Percentiles rank a stretch among this genome's conserved stretches.
Conservation (phyloP, 192 early-diverging fungal species). For the Piromyces finnis region DNA sequence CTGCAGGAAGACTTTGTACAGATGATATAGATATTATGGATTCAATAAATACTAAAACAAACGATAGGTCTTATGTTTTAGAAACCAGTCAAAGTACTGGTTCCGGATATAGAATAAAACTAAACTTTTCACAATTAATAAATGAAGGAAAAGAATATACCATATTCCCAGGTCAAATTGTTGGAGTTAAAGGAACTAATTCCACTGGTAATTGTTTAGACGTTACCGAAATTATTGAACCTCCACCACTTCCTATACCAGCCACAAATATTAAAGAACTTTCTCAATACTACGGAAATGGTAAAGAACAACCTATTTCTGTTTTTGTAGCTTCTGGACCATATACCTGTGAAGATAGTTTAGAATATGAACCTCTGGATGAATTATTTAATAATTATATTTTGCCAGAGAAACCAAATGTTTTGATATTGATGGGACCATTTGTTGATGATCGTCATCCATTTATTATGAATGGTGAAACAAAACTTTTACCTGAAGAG, state of each 20-base stretch:
- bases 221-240: conserved; percentile 8
- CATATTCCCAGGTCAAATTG: conserved; percentile 72
- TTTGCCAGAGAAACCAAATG: conserved; percentile 46
- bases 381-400: conserved; percentile 46
- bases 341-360: conserved; percentile 59
- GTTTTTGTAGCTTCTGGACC: conserved; percentile 67
- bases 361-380: conserved; percentile 63
- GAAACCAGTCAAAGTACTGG: neutral
- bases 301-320: conserved; percentile 6
- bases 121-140: neutral
- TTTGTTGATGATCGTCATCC: conserved; percentile 25
- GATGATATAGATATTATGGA: neutral
- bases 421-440: conserved; percentile 48
- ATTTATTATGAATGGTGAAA: conserved; percentile 4
- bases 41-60: neutral
- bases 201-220: conserved; percentile 6
- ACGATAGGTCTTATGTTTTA: neutral
- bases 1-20: neutral
- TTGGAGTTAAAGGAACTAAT: conserved; percentile 54
- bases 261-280: conserved; percentile 20
- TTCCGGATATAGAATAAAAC: neutral
- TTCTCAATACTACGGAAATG: conserved; percentile 16
- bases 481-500: conserved; percentile 22
- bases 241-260: conserved; percentile 27
- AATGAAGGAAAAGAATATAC: neutral